A percentile compares a stretch with the other conserved stretches of the same genome.
Conservation (phyloP, 768 basidiomycete genomes). For the Panaeolus papilionaceus region DNA sequence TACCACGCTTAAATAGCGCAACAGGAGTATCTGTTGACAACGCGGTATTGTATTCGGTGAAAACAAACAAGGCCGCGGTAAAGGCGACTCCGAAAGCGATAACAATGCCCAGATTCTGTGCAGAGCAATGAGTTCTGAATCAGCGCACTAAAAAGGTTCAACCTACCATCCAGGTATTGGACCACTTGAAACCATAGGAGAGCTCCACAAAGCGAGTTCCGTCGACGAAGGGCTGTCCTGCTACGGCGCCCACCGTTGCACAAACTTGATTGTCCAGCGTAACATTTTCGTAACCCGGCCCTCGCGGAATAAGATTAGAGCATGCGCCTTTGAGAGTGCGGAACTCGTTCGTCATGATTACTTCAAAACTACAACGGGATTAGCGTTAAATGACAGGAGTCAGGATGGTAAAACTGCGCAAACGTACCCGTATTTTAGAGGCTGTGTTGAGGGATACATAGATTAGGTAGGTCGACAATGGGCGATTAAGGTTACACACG, state of each 20-base stretch:
- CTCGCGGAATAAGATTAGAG: slow-evolving; percentile 62
- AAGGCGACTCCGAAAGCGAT: slow-evolving; percentile 70
- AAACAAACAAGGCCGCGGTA: slow-evolving; percentile 55
- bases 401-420: slow-evolving; percentile 6
- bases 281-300: slow-evolving; percentile 65
- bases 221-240: slow-evolving; percentile 63
- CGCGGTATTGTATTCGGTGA: slow-evolving; percentile 59
- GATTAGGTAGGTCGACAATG: background rate
- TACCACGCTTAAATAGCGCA: slow-evolving; percentile 71
- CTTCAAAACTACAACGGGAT: slow-evolving; percentile 55
- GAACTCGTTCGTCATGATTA: slow-evolving; percentile 84
- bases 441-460: background rate
- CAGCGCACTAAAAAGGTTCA: background rate
- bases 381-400: background rate
- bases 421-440: slow-evolving; percentile 8
- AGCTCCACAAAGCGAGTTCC: slow-evolving; percentile 58
- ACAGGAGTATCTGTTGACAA: slow-evolving; percentile 36
- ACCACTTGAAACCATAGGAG: slow-evolving; percentile 52
- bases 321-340: slow-evolving; percentile 68
- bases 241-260: slow-evolving; percentile 63
- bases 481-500: slow-evolving; percentile 37
- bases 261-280: slow-evolving; percentile 74
- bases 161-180: slow-evolving; percentile 48
- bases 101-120: slow-evolving; percentile 72
- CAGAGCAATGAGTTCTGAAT: background rate